Conservation (phyloP, 345 rosid genomes). For the Toxicodendron radicans region DNA sequence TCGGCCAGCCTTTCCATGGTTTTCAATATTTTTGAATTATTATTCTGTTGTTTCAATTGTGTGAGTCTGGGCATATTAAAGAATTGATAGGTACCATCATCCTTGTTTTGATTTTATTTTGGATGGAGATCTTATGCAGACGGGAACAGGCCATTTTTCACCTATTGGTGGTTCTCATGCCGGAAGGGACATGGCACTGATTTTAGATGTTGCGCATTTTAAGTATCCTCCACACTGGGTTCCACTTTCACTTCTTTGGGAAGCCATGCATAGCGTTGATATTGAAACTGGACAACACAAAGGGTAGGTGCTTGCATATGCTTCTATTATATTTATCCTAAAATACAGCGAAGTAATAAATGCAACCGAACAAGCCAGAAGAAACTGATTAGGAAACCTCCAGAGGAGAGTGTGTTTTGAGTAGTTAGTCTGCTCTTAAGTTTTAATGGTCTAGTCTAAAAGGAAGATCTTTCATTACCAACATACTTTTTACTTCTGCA, state of each 20-base stretch:
- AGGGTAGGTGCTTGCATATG: slow-evolving; percentile 21
- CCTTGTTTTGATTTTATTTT: too few species aligned
- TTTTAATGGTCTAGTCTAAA: not conserved
- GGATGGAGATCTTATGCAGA: slow-evolving; percentile 19
- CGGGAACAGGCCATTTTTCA: slow-evolving; percentile 43
- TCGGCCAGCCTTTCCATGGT: slow-evolving; percentile 41
- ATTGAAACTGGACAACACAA: slow-evolving; percentile 28
- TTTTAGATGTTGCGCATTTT: slow-evolving; percentile 45
- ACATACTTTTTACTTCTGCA: not conserved
- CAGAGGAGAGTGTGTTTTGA: not conserved
- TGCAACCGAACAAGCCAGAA: not conserved
- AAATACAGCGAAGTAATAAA: not conserved
- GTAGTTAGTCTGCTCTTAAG: not conserved
- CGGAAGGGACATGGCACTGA: slow-evolving; percentile 36
- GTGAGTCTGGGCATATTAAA: not conserved
- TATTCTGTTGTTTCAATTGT: not conserved
- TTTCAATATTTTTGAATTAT: slow-evolving; percentile 33
- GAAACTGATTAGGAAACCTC: slow-evolving; percentile 2
- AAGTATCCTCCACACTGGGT: slow-evolving; percentile 48
- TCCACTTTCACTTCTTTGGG: slow-evolving; percentile 45
- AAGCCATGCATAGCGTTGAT: slow-evolving; percentile 37
- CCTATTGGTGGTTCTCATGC: slow-evolving; percentile 45
- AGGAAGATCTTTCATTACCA: not conserved
- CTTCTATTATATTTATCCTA: too few species aligned
- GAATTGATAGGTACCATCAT: too few species aligned